Evolutionary conservation across 345 rosid genomes (phyloP).

Genomic region (Abelmoschus esculentus): DNA sequence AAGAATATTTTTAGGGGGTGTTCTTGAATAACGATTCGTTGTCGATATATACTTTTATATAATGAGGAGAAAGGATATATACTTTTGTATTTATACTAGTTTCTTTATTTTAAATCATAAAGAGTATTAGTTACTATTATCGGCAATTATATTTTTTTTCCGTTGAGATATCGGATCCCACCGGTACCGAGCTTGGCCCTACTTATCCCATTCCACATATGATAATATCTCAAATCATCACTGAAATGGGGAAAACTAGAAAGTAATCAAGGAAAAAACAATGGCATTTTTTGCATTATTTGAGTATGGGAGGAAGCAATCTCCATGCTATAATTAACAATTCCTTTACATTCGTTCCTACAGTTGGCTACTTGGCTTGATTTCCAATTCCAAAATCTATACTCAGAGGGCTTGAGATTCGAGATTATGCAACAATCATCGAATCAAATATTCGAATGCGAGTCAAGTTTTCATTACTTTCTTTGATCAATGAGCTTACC

Average conservation of each 20-base stretch:
- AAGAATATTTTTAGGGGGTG: neutral
- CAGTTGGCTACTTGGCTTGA: too few species aligned
- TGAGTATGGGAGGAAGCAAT: neutral
- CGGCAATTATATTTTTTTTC: too few species aligned
- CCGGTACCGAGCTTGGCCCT: neutral
- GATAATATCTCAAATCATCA: neutral
- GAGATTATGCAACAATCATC: neutral
- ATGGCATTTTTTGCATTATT: slow-evolving; percentile 10
- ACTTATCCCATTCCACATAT: neutral
- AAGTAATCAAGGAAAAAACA: slow-evolving; percentile 5
- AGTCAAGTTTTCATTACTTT: neutral
- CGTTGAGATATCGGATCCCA: too few species aligned
- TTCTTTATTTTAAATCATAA: too few species aligned
- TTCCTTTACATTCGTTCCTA: too few species aligned
- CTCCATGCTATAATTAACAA: too few species aligned
- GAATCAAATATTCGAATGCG: too few species aligned
- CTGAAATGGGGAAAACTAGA: neutral
- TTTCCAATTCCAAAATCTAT: too few species aligned
- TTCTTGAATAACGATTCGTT: slow-evolving; percentile 5
- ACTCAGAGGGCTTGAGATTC: neutral
- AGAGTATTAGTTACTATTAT: too few species aligned
- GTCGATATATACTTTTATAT: neutral
- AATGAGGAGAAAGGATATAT: neutral
- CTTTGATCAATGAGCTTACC: slow-evolving; percentile 26
- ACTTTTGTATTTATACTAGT: too few species aligned